Evolutionary conservation across 2,329 filamentous ascomycete species (phyloP).

Genomic region (Botryotinia convoluta): DNA sequence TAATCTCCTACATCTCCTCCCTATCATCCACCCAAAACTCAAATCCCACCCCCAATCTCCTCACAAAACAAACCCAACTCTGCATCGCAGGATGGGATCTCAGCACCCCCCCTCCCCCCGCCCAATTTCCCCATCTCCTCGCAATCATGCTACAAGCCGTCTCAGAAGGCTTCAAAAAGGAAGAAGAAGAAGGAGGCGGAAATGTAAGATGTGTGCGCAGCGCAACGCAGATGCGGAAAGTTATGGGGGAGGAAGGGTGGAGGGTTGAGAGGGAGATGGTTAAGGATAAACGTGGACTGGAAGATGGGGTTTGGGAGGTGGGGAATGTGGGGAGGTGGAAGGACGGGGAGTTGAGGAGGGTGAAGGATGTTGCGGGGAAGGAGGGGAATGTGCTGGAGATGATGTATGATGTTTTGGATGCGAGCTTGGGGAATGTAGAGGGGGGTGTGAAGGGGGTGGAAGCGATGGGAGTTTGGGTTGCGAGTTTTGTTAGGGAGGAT

Average conservation of each 20-base stretch:
- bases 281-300: constrained; percentile 42
- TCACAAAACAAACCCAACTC: constrained; percentile 34
- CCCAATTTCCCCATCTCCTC: constrained; percentile 49
- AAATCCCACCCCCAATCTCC: constrained; percentile 33
- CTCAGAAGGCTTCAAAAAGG: constrained; percentile 34
- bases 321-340: constrained; percentile 34
- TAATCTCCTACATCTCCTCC: constrained; percentile 34
- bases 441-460: constrained; percentile 37
- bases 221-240: not conserved
- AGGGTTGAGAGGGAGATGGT: constrained; percentile 40
- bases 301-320: constrained; percentile 50
- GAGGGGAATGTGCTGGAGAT: constrained; percentile 32
- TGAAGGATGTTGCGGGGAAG: constrained; percentile 36
- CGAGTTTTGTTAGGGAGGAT: constrained; percentile 19
- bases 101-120: constrained; percentile 39
- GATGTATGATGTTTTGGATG: constrained; percentile 28
- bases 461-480: constrained; percentile 47
- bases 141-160: constrained; percentile 47
- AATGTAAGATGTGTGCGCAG: constrained; percentile 32
- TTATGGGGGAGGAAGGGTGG: constrained; percentile 31
- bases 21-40: not conserved
- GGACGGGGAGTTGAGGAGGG: constrained; percentile 36
- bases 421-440: constrained; percentile 21
- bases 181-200: constrained; percentile 41
- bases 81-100: constrained; percentile 49